Base-by-base conservation (phyloP, 768 basidiomycete species). In the Psilocybe azurescens region DNA sequence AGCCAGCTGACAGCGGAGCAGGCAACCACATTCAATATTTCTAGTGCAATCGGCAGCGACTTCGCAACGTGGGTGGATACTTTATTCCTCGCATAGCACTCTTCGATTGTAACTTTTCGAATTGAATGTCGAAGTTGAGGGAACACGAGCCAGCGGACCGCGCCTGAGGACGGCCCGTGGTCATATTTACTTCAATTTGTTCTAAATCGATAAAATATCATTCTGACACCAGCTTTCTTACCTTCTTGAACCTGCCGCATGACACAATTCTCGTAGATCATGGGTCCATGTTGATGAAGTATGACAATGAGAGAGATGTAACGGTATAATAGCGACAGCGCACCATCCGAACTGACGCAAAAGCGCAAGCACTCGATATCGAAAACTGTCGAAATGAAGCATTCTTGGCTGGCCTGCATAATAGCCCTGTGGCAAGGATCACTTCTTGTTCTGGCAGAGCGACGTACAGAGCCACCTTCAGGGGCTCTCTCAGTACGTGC, bases 11-110 rank as follows among this genome's bases (percentile, higher is more conserved):
- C 72, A 24, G 64, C 72, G 9, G 69, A 66, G 30, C 75, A 81
- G 65, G 80, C 81, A 14, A 68, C 73, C n/a, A 53, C 59, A 14
- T 83, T 77, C 63, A 72, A 67, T 14, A 81, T 84, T 46, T 73
- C 79, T 28, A 82, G 77, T 62, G 78, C 81, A 14, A 77, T 84
- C 11, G 81, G 83, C 10, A 77, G 75, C 62, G 79, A 82, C 65
- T 83, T 73, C 61, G 71, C 76, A 11, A 74, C 58, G 28, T 84
- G 83, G 81, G 81, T 83, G 6, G 81, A 83, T 65, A 63, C 70
- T 7, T 61, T 73, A 4, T 82, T 81, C 67, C 55, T 79, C 10
- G 50, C 50, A 11, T 46, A 16, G 36, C 16, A 28, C 33, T 36
- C 16, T 56, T 46, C 33, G 16, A 18, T 53, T 36, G 33, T 36